Conservation (phyloP, 345 rosid genomes). For the Brassica juncea region DNA sequence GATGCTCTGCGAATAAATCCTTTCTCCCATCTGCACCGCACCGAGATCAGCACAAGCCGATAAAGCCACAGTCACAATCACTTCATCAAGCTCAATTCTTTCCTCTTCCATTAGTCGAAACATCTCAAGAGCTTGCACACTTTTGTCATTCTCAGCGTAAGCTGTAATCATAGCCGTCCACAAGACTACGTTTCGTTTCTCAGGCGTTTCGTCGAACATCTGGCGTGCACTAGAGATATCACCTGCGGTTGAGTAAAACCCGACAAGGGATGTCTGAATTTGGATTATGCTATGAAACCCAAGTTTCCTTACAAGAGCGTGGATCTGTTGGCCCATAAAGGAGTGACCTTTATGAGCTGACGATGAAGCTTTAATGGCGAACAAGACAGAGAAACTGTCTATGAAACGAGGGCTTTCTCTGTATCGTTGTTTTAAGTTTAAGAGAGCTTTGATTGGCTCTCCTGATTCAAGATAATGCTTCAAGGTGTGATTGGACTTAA, state of each 20-base stretch:
- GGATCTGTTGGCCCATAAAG: constrained; percentile 40
- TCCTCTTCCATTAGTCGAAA: constrained; percentile 39
- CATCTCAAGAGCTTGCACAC: constrained; percentile 34
- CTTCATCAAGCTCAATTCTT: constrained; percentile 40
- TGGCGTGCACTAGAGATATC: constrained; percentile 38
- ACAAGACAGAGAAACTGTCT: constrained; percentile 46
- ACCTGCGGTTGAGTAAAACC: constrained; percentile 17
- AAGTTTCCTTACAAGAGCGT: constrained; percentile 34
- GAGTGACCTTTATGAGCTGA: constrained; percentile 26
- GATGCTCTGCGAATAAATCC: constrained; percentile 24
- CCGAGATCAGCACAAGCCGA: constrained; percentile 52
- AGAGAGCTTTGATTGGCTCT: constrained; percentile 29
- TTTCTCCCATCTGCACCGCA: constrained; percentile 43
- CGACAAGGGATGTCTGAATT: constrained; percentile 25
- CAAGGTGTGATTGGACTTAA: constrained; percentile 38
- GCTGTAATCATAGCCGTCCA: constrained; percentile 46
- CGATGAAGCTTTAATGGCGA: constrained; percentile 39
- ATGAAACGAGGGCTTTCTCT: constrained; percentile 33
- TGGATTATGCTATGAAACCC: constrained; percentile 41
- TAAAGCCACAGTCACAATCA: constrained; percentile 42
- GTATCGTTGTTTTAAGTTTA: constrained; percentile 34
- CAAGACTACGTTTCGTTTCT: constrained; percentile 9
- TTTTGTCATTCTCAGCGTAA: constrained; percentile 35
- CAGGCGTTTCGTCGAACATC: constrained; percentile 42
- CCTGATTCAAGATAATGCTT: constrained; percentile 38